Base-by-base conservation (phyloP, 2,329 filamentous ascomycete genomes). In the Aspergillus sp. region DNA sequence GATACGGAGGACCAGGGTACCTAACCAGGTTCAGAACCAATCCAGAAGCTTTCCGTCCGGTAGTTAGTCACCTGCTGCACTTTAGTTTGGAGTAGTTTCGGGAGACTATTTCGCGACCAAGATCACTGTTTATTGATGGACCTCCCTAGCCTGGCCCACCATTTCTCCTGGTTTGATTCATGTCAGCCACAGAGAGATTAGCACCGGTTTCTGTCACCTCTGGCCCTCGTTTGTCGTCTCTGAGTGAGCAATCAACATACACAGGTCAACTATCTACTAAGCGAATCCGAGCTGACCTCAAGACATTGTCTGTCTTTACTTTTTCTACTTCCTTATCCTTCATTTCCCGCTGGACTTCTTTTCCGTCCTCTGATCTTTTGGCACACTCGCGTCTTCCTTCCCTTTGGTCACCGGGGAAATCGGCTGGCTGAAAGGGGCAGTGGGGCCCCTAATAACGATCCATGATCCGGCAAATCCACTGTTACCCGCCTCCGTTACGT, bases 401-500 rank as follows among this genome's bases (percentile, higher is more conserved):
- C 51, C 50, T 41, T 32, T 30, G 51, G 65, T 67, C 64, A 57
- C 56, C 61, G 55, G 57, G 51, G 58, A 61, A 59, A 65, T 57
- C 59, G 58, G 58, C 59, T 63, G 59, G 59, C 55, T 45, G 57
- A 65, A 63, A 66, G 64, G 63, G 60, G 51, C 55, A 57, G 63
- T 63, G 63, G 63, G 55, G 52, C 59, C 32, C 50, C 52, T 59
- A 48, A 57, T 59, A 65, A 57, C 54, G 61, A 65, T 60, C 56
- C 61, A 54, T 63, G 63, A 65, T 58, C 58, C 59, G 59, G 63
- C 48, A 43, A 62, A 63, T 59, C 63, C 65, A 64, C 65, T 32
- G 52, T 52, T 67, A 61, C 61, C 63, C 63, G 62, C 54, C 61
- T 58, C 63, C 58, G 64, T 67, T 66, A 66, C 65, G 64, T 58